These are phyloP conservation scores for Termitomyces sp. DNA, from an alignment of 768 basidiomycete genomes.

Conservation along the genomic window DNA sequence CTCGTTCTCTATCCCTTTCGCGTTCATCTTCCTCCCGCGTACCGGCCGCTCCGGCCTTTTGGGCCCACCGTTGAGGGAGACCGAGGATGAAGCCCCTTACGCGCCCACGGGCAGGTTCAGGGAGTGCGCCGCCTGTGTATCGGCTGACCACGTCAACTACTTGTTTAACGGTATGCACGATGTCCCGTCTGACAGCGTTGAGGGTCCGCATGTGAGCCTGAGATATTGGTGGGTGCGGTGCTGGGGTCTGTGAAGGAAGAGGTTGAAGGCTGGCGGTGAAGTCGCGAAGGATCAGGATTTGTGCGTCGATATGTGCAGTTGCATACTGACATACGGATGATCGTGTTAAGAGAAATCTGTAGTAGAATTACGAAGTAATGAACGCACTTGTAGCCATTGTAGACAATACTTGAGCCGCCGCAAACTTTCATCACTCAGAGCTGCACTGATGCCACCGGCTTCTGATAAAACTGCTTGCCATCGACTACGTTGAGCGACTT, in stretches of 20 bases:
- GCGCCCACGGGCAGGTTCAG: slow-evolving; percentile 71
- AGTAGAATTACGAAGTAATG: neutral
- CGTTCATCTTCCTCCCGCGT: slow-evolving; percentile 14
- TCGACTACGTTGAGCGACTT: slow-evolving; percentile 68
- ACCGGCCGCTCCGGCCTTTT: slow-evolving; percentile 23
- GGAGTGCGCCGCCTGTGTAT: slow-evolving; percentile 82
- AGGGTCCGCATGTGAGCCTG: slow-evolving; percentile 61
- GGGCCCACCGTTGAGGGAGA: slow-evolving; percentile 79
- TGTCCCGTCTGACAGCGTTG: slow-evolving; percentile 66
- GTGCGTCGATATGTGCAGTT: slow-evolving; percentile 80
- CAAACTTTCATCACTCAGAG: slow-evolving; percentile 90
- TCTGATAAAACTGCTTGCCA: slow-evolving; percentile 85
- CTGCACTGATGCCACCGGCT: slow-evolving; percentile 83
- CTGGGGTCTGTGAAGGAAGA: slow-evolving; percentile 24
- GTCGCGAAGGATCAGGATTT: slow-evolving; percentile 77
- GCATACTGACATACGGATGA: slow-evolving; percentile 54
- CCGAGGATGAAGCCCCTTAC: slow-evolving; percentile 75
- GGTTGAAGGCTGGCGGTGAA: slow-evolving; percentile 73
- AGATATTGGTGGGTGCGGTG: slow-evolving; percentile 26
- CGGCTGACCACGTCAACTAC: slow-evolving; percentile 84
- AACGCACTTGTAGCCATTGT: slow-evolving; percentile 77
- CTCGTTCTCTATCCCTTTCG: slow-evolving; percentile 13
- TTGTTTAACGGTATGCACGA: slow-evolving; percentile 85
- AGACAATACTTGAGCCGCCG: slow-evolving; percentile 78
- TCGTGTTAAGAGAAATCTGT: neutral